Evolutionary conservation across 129 eudicot species (phyloP).

Genomic region (Rutidosis leptorrhynchoides): DNA sequence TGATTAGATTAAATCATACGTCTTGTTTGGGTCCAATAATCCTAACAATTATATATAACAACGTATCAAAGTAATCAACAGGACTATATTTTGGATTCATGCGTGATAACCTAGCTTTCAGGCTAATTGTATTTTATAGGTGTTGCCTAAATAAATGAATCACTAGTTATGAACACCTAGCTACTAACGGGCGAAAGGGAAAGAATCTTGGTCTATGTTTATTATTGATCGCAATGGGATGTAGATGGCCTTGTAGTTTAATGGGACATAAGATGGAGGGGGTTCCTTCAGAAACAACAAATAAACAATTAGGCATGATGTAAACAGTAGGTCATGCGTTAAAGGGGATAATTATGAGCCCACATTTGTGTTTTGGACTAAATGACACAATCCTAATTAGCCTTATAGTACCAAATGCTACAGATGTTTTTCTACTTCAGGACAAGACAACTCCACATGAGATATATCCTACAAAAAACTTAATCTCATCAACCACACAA

Average conservation of each 20-base stretch:
- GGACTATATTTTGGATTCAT: too few species aligned
- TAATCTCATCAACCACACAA: not conserved
- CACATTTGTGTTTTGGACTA: slow-evolving; percentile 32
- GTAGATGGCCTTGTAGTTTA: not conserved
- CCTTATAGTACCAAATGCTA: slow-evolving; percentile 42
- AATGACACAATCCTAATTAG: slow-evolving; percentile 41
- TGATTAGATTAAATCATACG: too few species aligned
- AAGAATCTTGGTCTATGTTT: not conserved
- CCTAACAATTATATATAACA: too few species aligned
- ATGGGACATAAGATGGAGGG: slow-evolving; percentile 28
- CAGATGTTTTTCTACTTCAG: slow-evolving; percentile 50
- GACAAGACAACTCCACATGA: slow-evolving; percentile 67
- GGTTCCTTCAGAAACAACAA: slow-evolving; percentile 35
- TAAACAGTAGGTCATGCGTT: slow-evolving; percentile 20
- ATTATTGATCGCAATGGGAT: not conserved
- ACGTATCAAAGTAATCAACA: too few species aligned
- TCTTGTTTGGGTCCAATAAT: too few species aligned
- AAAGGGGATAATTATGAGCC: slow-evolving; percentile 36
- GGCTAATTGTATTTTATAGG: too few species aligned
- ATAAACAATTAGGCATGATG: slow-evolving; percentile 22
- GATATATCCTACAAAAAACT: not conserved
- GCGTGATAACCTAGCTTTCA: too few species aligned
- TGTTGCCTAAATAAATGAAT: not conserved
- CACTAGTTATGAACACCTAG: not conserved
- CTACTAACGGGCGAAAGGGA: not conserved